Conservation (phyloP, 1,284 basidiomycete species). For the Earliella scabrosa region DNA sequence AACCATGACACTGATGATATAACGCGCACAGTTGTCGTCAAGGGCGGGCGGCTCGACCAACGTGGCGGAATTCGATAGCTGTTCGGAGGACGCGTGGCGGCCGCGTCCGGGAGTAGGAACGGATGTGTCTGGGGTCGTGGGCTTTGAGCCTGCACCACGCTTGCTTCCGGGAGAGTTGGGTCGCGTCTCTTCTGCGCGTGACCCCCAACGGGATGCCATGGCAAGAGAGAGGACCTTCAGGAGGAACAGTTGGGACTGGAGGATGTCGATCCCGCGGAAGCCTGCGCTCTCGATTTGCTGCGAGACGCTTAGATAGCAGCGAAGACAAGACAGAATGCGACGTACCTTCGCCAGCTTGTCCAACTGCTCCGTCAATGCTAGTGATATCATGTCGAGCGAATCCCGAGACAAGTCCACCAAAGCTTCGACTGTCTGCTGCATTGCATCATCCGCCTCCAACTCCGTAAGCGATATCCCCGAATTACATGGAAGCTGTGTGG, state of each 20-base stretch:
- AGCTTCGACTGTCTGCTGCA: constrained; percentile 76
- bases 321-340: constrained; percentile 10
- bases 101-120: constrained; percentile 33
- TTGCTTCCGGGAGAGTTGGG: constrained; percentile 47
- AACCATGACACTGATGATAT: constrained; percentile 83
- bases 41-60: constrained; percentile 78
- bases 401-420: constrained; percentile 80
- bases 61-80: constrained; percentile 40
- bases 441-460: constrained; percentile 75
- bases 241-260: constrained; percentile 90
- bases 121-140: constrained; percentile 38
- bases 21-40: constrained; percentile 87
- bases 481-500: constrained; percentile 77
- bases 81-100: constrained; percentile 44
- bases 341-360: constrained; percentile 80
- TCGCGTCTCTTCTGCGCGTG: constrained; percentile 43
- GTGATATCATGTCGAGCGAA: constrained; percentile 78
- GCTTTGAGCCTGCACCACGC: constrained; percentile 35
- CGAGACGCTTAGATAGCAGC: background rate
- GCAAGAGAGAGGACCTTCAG: constrained; percentile 83
- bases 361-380: constrained; percentile 75
- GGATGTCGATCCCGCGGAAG: constrained; percentile 67
- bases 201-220: constrained; percentile 79
- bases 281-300: constrained; percentile 57
- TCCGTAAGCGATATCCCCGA: constrained; percentile 76